Evolutionary conservation across 2,329 filamentous ascomycete species (phyloP), one percentile per base, ranked within the genome.

Genomic region (Penicillium freii): DNA sequence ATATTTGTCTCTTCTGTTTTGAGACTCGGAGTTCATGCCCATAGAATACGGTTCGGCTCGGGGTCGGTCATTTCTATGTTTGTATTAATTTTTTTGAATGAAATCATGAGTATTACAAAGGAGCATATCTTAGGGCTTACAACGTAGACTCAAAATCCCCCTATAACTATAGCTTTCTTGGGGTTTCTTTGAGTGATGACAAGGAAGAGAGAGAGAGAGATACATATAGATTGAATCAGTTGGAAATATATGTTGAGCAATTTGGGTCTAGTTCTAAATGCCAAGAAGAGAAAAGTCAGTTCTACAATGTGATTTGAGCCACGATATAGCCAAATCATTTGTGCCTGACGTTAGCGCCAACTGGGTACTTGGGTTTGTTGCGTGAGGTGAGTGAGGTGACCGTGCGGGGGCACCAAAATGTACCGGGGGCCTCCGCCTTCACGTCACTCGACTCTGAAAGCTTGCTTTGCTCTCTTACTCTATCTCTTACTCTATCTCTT

Each of bases 261-360:
- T 5, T 25, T 19, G 10, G 6, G n/a, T 15, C 11, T 38, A 15
- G 23, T 21, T 40, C 19, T 23, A 29, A 4, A 39, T 46, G 34
- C 51, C 43, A 54, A 54, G 34, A 15, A 31, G 9, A 40, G 9
- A 7, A 36, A 40, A 17, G 6, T 39, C 4, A 27, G 33, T 38
- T 29, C 13, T 15, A 31, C 23, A 31, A 46, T 31, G 15, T 43
- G 34, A 42, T 43, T 42, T 10, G 27, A 31, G 44, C 44, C 38
- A 54, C 36, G 31, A 52, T 15, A 19, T 23, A 19, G n/a, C 13
- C 45, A 50, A 44, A 34, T 56, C 46, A 44, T 54, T 21, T 17
- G 60, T 64, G 60, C 60, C 56, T 61, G 60, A 64, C 60, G 54
- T 59, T 64, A 62, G 62, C 47, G 44, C 29, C 50, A 33, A 45